Evolutionary conservation across 1,139 yeast genomes (phyloP).

Genomic region (Debaryomyces coudertii): DNA sequence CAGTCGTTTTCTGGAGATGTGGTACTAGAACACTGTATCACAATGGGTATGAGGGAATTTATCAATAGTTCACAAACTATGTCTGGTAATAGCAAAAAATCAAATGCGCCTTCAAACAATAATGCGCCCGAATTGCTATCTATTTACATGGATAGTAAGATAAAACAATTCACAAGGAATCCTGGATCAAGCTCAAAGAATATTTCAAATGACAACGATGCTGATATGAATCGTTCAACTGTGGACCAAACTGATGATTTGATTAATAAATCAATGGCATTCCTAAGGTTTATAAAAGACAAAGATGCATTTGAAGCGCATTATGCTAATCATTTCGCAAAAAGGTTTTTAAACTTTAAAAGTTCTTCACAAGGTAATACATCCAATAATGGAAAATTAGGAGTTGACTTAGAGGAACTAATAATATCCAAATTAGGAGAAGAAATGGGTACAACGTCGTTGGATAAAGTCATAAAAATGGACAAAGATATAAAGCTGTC

Average conservation of each 20-base stretch:
- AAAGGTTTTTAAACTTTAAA: conserved; percentile 66
- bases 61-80: conserved; percentile 44
- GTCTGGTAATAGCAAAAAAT: conserved; percentile 17
- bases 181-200: conserved; percentile 20
- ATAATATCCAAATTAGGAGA: conserved; percentile 72
- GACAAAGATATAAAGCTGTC: conserved; percentile 78
- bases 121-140: conserved; percentile 77
- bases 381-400: conserved; percentile 24
- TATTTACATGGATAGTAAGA: conserved; percentile 70
- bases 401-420: conserved; percentile 68
- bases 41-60: conserved; percentile 63
- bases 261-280: conserved; percentile 56
- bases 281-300: conserved; percentile 74
- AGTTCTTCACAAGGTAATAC: conserved; percentile 22
- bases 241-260: conserved; percentile 58
- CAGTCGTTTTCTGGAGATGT: conserved; percentile 54
- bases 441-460: conserved; percentile 80
- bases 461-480: conserved; percentile 87
- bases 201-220: conserved; percentile 13
- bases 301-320: conserved; percentile 87
- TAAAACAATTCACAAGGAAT: conserved; percentile 58
- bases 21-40: conserved; percentile 57
- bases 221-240: conserved; percentile 34
- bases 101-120: conserved; percentile 32
- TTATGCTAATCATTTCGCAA: conserved; percentile 88